Conservation (phyloP, 352 stramenopile genomes). For the Phytophthora pini region DNA sequence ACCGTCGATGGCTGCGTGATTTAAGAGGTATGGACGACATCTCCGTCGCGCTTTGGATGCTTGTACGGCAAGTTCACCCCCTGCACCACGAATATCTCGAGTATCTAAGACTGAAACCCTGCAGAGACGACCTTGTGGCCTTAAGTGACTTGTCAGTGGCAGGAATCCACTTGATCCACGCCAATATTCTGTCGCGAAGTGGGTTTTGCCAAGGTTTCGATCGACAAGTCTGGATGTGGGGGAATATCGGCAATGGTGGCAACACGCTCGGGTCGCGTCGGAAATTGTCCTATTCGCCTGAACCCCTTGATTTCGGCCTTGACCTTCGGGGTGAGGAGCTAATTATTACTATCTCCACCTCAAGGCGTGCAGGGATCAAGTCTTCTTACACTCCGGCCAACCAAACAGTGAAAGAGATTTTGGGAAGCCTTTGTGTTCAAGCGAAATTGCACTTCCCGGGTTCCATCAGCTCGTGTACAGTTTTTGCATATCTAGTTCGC, state of each 20-base stretch:
- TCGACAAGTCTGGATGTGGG: constrained; percentile 28
- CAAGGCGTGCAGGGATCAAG: background rate
- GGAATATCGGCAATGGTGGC: background rate
- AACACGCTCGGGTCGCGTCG: background rate
- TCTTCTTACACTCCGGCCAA: background rate
- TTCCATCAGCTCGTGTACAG: background rate
- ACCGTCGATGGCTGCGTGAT: constrained; percentile 25
- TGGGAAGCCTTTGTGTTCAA: background rate
- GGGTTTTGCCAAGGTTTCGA: constrained; percentile 49
- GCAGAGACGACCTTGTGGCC: constrained; percentile 37
- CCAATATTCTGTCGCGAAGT: constrained; percentile 23
- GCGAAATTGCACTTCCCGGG: background rate
- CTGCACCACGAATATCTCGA: constrained; percentile 23
- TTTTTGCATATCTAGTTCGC: background rate
- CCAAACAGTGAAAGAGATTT: background rate
- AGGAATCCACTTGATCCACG: constrained; percentile 48
- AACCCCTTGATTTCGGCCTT: background rate
- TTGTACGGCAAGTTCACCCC: constrained; percentile 21
- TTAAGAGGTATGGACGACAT: constrained; percentile 51
- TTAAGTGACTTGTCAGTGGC: constrained; percentile 44
- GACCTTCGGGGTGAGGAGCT: background rate
- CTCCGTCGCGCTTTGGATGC: constrained; percentile 51
- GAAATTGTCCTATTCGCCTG: background rate
- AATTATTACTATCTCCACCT: background rate
- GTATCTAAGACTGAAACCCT: constrained; percentile 34